Evolutionary conservation across 169 alveolate genomes (phyloP).

Genomic region (Cyclospora cayetanensis): DNA sequence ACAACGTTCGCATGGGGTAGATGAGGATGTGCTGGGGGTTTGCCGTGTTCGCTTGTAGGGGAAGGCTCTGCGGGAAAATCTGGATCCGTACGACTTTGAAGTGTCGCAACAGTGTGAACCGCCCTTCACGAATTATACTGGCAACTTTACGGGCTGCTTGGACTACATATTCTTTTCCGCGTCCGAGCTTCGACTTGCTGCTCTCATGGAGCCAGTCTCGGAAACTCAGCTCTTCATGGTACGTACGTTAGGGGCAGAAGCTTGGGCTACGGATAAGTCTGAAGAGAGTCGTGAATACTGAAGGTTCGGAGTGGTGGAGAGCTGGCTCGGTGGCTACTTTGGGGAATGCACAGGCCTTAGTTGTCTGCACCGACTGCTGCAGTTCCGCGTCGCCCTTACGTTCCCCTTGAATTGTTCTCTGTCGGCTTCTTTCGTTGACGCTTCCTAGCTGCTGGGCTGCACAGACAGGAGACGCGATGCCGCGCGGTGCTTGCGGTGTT

Average conservation of each 20-base stretch:
- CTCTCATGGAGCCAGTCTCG: neutral
- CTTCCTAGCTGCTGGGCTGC: neutral
- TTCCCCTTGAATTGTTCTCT: neutral
- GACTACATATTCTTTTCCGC: slow-evolving; percentile 74
- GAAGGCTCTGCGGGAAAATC: neutral
- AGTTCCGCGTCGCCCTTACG: neutral
- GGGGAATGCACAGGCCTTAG: neutral
- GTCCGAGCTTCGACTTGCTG: neutral
- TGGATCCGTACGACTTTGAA: neutral
- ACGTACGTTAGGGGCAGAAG: neutral
- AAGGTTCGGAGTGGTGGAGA: too few species aligned
- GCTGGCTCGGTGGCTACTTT: too few species aligned
- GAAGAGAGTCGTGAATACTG: too few species aligned
- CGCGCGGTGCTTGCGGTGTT: slow-evolving; percentile 71
- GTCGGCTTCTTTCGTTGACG: neutral
- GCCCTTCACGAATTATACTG: slow-evolving; percentile 81
- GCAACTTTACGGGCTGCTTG: slow-evolving; percentile 81
- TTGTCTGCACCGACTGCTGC: neutral
- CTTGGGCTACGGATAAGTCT: neutral
- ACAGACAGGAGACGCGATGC: neutral
- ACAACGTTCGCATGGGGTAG: neutral
- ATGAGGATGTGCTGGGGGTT: neutral
- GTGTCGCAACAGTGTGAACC: slow-evolving; percentile 75
- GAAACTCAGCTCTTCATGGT: neutral
- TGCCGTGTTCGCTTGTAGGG: neutral